These are phyloP conservation scores for Oryza punctata DNA, from an alignment of 176 grass and related monocot species.

Conservation along the genomic window DNA sequence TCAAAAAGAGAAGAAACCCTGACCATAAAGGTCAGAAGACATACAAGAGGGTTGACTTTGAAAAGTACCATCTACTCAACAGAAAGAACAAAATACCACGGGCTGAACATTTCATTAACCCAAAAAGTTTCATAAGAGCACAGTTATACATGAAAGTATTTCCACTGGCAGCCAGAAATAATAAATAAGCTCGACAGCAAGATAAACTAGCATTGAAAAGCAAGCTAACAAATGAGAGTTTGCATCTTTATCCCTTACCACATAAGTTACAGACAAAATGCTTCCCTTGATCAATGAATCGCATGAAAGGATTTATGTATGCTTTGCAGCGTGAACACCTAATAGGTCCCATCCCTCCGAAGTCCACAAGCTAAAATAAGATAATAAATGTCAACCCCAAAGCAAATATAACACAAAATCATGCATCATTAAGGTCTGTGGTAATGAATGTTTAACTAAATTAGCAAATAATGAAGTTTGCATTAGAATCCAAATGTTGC, in stretches of 20 bases:
- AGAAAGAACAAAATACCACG: not conserved
- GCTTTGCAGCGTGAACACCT: slow-evolving; percentile 88
- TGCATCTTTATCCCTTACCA: slow-evolving; percentile 47
- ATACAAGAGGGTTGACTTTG: not conserved
- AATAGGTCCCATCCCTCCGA: slow-evolving; percentile 83
- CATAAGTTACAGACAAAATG: slow-evolving; percentile 81
- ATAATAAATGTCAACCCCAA: slow-evolving; percentile 19
- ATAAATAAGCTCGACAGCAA: not conserved
- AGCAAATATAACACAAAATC: not conserved
- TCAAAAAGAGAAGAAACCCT: not conserved
- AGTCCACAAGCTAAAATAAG: slow-evolving; percentile 73
- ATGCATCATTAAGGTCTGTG: not conserved
- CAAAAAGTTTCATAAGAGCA: not conserved
- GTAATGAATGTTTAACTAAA: not conserved
- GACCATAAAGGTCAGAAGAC: not conserved
- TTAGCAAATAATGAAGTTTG: slow-evolving; percentile 6
- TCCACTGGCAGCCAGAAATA: not conserved
- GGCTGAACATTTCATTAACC: not conserved
- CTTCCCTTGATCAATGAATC: slow-evolving; percentile 79
- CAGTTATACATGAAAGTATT: not conserved
- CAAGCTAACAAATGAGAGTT: slow-evolving; percentile 15
- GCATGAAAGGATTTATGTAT: slow-evolving; percentile 95
- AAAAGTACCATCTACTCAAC: not conserved
- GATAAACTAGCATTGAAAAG: slow-evolving; percentile 7
- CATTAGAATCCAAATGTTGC: slow-evolving; percentile 9